Percentiles rank a stretch among this genome's conserved stretches.
These are phyloP conservation scores for Tanacetum coccineum DNA, from an alignment of 129 eudicot species.

Conservation along the genomic window DNA sequence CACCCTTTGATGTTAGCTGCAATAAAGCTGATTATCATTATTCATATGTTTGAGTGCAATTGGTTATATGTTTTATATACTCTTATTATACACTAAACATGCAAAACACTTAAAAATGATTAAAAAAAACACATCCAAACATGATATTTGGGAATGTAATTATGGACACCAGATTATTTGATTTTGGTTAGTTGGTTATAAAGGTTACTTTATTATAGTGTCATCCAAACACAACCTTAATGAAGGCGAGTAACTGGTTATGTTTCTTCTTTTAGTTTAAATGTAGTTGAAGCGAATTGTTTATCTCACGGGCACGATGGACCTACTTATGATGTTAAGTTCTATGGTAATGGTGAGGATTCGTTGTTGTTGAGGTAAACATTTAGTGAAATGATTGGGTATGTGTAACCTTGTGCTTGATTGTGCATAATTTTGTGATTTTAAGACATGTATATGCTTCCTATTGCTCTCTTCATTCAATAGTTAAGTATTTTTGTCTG, in stretches of 20 bases:
- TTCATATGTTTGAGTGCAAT: no score
- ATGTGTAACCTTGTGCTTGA: not conserved
- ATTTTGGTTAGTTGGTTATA: no score
- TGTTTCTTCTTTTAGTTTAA: conserved; percentile 35
- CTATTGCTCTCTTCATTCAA: not conserved
- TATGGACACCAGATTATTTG: no score
- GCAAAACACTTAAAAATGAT: not conserved
- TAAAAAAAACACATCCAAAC: conserved; percentile 9
- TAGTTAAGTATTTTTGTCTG: not conserved
- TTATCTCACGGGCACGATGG: conserved; percentile 78
- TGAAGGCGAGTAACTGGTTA: not conserved
- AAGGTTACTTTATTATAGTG: not conserved
- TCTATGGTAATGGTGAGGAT: conserved; percentile 57
- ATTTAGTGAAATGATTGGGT: not conserved
- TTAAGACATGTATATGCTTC: not conserved
- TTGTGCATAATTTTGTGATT: no score
- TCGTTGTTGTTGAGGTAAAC: conserved; percentile 71
- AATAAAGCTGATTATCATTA: no score
- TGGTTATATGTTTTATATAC: not conserved
- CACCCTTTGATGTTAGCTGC: no score
- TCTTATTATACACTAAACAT: not conserved
- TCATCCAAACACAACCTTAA: not conserved
- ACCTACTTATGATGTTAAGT: conserved; percentile 89
- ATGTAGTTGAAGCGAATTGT: conserved; percentile 52
- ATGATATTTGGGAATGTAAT: not conserved